Percentiles rank a stretch among this genome's conserved stretches.
Evolutionary conservation across 2,329 filamentous ascomycete species (phyloP).

Genomic region (Alternaria sp.): DNA sequence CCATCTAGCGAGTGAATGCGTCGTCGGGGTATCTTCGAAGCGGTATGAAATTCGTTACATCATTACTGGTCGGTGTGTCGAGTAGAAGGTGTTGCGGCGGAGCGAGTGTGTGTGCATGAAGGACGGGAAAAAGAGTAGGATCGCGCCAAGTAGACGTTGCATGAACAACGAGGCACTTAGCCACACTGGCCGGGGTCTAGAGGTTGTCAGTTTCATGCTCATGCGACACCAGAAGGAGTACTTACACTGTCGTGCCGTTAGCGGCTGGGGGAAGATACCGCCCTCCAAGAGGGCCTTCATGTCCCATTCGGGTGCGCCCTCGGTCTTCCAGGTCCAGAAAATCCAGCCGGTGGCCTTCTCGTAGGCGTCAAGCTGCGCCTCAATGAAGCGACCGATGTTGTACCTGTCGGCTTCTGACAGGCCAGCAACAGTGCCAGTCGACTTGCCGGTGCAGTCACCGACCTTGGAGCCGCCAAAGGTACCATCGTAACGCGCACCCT

Average conservation of each 20-base stretch:
- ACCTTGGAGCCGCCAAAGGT: conserved; percentile 47
- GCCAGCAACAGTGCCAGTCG: conserved; percentile 50
- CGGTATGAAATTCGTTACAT: conserved; percentile 28
- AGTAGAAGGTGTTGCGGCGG: conserved; percentile 1
- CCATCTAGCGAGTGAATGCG: conserved; percentile 27
- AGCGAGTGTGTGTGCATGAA: conserved; percentile 24
- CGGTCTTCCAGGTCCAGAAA: conserved; percentile 60
- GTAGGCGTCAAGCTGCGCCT: conserved; percentile 56
- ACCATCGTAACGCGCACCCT: conserved; percentile 56
- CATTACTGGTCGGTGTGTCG: conserved; percentile 16
- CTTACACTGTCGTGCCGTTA: conserved; percentile 49
- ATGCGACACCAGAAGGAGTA: conserved; percentile 4
- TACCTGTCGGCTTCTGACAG: conserved; percentile 51
- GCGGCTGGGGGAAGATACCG: conserved; percentile 58
- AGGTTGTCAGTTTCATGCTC: conserved; percentile 9
- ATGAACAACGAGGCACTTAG: conserved; percentile 20
- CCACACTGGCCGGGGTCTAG: conserved; percentile 46
- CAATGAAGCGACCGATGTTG: conserved; percentile 54
- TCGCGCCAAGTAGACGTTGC: neutral
- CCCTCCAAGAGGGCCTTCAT: conserved; percentile 53
- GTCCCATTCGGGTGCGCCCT: conserved; percentile 58
- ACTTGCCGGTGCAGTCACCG: conserved; percentile 55
- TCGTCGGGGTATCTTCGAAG: conserved; percentile 35
- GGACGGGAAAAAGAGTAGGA: conserved; percentile 14
- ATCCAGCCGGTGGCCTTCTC: conserved; percentile 58